A percentile compares a stretch with the other conserved stretches of the same genome.
Evolutionary conservation across 768 basidiomycete species (phyloP).

Genomic region (Amanita inopinata): DNA sequence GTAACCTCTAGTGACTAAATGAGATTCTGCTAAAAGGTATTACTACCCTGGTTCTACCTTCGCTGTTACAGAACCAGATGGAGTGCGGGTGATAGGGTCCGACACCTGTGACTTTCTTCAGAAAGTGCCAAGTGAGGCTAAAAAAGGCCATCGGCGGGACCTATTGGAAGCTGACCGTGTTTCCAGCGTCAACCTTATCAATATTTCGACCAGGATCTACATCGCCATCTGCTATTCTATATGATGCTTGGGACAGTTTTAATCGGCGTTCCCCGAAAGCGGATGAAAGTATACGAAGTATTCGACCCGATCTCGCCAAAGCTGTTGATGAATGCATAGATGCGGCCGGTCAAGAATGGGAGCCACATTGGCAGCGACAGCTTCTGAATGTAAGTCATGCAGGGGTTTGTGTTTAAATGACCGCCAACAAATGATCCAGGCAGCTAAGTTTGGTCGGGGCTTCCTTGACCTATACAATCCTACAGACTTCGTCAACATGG

Average conservation of each 20-base stretch:
- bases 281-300: conserved; percentile 84
- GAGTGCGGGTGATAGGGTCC: conserved; percentile 73
- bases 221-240: conserved; percentile 83
- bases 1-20: conserved; percentile 10
- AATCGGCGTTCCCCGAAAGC: conserved; percentile 78
- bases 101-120: conserved; percentile 84
- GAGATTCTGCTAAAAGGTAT: conserved; percentile 41
- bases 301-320: conserved; percentile 73
- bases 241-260: conserved; percentile 89
- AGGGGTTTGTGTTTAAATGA: background rate
- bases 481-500: conserved; percentile 87
- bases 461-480: conserved; percentile 92
- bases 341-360: conserved; percentile 89
- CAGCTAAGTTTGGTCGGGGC: conserved; percentile 93
- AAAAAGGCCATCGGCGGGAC: background rate
- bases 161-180: background rate
- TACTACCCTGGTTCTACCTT: conserved; percentile 68
- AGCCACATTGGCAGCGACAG: conserved; percentile 80
- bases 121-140: conserved; percentile 71
- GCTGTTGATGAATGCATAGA: conserved; percentile 92
- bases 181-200: conserved; percentile 60
- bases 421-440: conserved; percentile 40
- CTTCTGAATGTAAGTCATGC: conserved; percentile 59
- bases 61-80: conserved; percentile 82
- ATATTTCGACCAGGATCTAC: conserved; percentile 92